Percentiles rank a stretch among this genome's conserved stretches.
Evolutionary conservation across 2,329 filamentous ascomycete genomes (phyloP).

Genomic region (Xylariaceae sp.): DNA sequence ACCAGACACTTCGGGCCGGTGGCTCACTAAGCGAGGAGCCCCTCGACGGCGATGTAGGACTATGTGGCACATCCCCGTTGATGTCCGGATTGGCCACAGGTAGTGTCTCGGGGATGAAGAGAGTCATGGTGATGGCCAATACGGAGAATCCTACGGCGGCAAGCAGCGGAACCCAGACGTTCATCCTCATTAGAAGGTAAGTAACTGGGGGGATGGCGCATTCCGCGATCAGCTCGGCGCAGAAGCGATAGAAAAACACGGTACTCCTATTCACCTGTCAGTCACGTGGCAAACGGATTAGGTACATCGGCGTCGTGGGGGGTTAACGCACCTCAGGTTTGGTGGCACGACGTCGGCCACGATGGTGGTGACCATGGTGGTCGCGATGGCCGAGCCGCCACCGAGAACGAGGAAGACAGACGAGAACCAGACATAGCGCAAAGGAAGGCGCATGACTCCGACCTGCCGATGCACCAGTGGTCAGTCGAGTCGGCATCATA

Average conservation of each 20-base stretch:
- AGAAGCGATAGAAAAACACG: slow-evolving; percentile 6
- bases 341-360: slow-evolving; percentile 3
- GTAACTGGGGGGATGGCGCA: slow-evolving; percentile 1
- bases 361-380: slow-evolving; percentile 2
- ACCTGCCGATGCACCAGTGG: neutral
- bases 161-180: slow-evolving; percentile 1
- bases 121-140: neutral
- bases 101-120: slow-evolving; percentile 1
- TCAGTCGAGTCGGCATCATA: neutral
- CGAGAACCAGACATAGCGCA: slow-evolving; percentile 1
- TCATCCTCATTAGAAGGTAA: slow-evolving; percentile 1
- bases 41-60: neutral
- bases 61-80: neutral
- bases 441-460: slow-evolving; percentile 1
- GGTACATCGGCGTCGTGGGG: too few relatives aligned
- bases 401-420: slow-evolving; percentile 1
- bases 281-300: neutral
- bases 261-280: neutral
- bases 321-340: slow-evolving; percentile 1
- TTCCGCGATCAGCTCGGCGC: slow-evolving; percentile 2
- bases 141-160: slow-evolving; percentile 1
- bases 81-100: slow-evolving; percentile 1
- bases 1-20: neutral
- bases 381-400: slow-evolving; percentile 1
- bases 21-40: neutral